Evolutionary conservation across 129 eudicot genomes (phyloP).

Genomic region (Helianthus annuus): DNA sequence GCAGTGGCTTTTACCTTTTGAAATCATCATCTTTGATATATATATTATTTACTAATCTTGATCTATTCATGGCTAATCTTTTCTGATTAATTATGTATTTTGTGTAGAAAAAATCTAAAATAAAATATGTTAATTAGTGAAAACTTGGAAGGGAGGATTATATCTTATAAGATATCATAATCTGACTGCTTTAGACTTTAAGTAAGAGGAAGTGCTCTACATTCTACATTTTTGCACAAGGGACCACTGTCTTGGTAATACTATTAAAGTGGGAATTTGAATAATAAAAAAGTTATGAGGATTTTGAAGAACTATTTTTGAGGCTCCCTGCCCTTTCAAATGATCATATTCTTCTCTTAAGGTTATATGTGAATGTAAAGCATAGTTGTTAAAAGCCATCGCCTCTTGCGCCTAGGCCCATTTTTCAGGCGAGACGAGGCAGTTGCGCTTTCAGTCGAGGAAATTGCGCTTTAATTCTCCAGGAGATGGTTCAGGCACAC

Average conservation of each 20-base stretch:
- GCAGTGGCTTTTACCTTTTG: neutral
- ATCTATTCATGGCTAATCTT: neutral
- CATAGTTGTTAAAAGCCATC: no score
- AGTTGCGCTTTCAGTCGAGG: no score
- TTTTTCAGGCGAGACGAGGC: no score
- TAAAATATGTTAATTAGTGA: neutral
- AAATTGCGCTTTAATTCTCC: no score
- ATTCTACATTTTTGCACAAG: neutral
- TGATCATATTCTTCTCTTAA: neutral
- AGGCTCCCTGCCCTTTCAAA: neutral
- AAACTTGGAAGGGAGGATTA: neutral
- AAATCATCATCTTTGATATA: neutral
- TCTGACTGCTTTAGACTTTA: neutral
- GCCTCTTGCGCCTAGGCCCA: no score
- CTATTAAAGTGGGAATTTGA: neutral
- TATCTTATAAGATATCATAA: neutral
- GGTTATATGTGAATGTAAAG: neutral
- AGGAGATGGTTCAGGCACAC: no score
- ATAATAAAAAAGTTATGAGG: neutral
- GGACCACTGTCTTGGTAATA: neutral
- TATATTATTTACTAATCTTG: neutral
- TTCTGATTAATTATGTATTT: neutral
- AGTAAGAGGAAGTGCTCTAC: conserved; percentile 5
- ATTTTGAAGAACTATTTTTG: neutral
- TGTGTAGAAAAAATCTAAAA: neutral